Evolutionary conservation across 192 early-diverging fungal genomes (phyloP), one percentile per base, ranked within the genome.

Genomic region (Umbelopsis sp.): DNA sequence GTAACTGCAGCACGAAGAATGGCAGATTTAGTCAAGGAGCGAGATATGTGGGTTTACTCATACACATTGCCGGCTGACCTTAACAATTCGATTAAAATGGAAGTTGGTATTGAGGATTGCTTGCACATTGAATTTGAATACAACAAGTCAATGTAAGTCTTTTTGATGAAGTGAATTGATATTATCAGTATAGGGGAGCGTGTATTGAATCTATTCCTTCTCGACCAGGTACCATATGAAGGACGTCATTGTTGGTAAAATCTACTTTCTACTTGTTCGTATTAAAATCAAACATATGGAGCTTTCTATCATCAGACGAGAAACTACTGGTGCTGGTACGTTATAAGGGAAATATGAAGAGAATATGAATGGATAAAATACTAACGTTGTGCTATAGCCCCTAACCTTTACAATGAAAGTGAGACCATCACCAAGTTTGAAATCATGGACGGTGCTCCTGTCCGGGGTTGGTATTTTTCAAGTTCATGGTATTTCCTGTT

Each of bases 271-370:
- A 50, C 85, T 99, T 45, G 98, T 99, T 10, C 94, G 98, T 50
- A 99, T 99, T 81, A 99, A 99, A 82, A 97, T 99, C 81, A 98
- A 97, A 80, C 91, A 98, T 75, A 99, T 99, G 98, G 98, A 99
- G 74, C 86, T 99, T 53, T 96, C 95, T 31, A 98, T 99, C 68
- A 97, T 99, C 67, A 90, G 96, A 16, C 87, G 98, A 21, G 98
- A 99, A 81, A 96, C 96, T 2, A 98, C 97, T 6, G 98, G 97
- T 17, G 91, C 95, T 44, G 71, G 89, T 88, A 77, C 66, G 71
- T 73, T n/a, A 31, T 1, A 50, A 31, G 24, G 9, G 11, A 24
- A 47, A 26, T 38, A 71, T 44, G 44, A n/a, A 59, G 8, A 34
- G 45, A n/a, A n/a, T 52, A n/a, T 65, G 22, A 8, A 32, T 26